These are phyloP conservation scores for Tylopilus sp. DNA, from an alignment of 1,284 basidiomycete species.

Conservation along the genomic window DNA sequence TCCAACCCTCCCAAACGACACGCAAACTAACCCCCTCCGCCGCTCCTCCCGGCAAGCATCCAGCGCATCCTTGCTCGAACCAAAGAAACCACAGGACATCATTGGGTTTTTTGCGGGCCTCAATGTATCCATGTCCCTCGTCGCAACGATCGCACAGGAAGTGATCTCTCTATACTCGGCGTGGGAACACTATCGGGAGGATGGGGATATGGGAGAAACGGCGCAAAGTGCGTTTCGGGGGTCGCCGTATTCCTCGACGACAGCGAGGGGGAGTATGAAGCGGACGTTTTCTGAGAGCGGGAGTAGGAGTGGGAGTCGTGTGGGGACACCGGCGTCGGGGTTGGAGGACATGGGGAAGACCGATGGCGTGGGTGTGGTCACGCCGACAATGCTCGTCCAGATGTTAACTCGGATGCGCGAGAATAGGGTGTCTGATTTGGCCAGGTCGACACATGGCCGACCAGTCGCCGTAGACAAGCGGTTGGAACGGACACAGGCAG, in stretches of 20 bases:
- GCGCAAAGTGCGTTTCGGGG: conserved; percentile 27
- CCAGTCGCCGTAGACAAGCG: conserved; percentile 71
- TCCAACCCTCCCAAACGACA: conserved; percentile 22
- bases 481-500: conserved; percentile 74
- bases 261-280: conserved; percentile 28
- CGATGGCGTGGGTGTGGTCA: conserved; percentile 49
- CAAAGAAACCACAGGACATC: conserved; percentile 71
- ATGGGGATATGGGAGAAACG: conserved; percentile 50
- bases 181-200: conserved; percentile 86
- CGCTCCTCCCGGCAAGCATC: conserved; percentile 64
- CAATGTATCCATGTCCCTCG: conserved; percentile 84
- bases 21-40: conserved; percentile 47
- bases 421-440: conserved; percentile 67
- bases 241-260: conserved; percentile 31
- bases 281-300: conserved; percentile 33
- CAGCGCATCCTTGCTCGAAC: conserved; percentile 27
- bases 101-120: conserved; percentile 88
- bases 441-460: conserved; percentile 61
- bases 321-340: conserved; percentile 33
- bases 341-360: conserved; percentile 22
- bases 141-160: conserved; percentile 92
- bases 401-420: conserved; percentile 79
- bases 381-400: conserved; percentile 62
- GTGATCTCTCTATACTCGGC: conserved; percentile 90
- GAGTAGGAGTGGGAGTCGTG: conserved; percentile 36